Evolutionary conservation across 495 filamentous ascomycete species (phyloP), one percentile per base, ranked within the genome.

Genomic region (Hypoxylon cercidicola): DNA sequence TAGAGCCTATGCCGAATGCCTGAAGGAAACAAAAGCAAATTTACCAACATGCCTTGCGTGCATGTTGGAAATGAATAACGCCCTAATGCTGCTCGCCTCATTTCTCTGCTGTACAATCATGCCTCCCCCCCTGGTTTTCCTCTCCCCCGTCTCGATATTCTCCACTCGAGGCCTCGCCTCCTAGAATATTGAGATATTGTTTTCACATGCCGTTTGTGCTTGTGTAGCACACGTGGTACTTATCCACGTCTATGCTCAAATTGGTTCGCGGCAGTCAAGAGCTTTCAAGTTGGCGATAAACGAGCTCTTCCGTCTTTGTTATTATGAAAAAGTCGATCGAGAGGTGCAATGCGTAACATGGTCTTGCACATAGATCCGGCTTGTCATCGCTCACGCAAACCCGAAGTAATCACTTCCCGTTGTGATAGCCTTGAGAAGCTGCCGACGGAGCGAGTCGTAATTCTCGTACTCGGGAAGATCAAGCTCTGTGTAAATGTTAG

Each of bases 391-490:
- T 81, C 86, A 98, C 70, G 96, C 95, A 77, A 99, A 98, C 51
- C 96, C 95, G 77, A 99, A 98, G 80, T 98, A 97, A 73, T 97
- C 93, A 79, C 91, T 93, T 37, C 95, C 95, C 56, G 93, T 87
- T 3, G 96, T 98, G 77, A 98, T 94, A 60, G 96, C 95, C 34
- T 91, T 97, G 75, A 96, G 89, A 49, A 98, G 78, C 66, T 93
- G 91, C 68, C 91, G 86, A 28, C 96, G 85, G 43, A 99, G 85
- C 70, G 84, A 83, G 63, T 99, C 95, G 74, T 99, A 99, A 73
- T 87, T 96, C 66, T 98, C 96, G 73, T 98, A 99, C 76, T 99
- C 95, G 60, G 95, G 95, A 64, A 99, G 88, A 82, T 99, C 95
- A 74, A 99, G 92, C 82, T 99, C 93, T 97, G 76, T 10, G 0